phyloP scores from a whole-genome alignment of 225 moss, liverwort and hornwort species.

The Asterella californica region DNA sequence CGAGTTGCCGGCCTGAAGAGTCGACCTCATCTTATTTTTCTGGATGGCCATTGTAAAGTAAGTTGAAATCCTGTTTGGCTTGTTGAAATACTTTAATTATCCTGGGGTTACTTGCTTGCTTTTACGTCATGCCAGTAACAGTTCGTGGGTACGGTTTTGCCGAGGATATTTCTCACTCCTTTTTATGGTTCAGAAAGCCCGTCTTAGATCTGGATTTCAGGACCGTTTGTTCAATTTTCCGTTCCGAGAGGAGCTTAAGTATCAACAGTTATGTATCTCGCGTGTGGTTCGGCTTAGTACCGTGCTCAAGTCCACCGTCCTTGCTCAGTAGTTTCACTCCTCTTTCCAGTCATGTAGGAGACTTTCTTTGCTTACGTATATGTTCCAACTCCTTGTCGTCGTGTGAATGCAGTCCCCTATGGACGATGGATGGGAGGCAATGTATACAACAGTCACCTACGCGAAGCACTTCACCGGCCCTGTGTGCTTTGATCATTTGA shows the following conservation, averaged over 20 bases:
- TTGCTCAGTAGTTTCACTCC: background rate
- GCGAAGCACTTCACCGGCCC: slow-evolving; percentile 71
- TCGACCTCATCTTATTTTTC: slow-evolving; percentile 66
- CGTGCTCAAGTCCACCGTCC: too few relatives aligned
- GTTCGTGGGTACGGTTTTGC: background rate
- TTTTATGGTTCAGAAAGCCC: background rate
- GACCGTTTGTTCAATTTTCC: background rate
- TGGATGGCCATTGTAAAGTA: slow-evolving; percentile 95
- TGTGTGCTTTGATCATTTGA: slow-evolving; percentile 91
- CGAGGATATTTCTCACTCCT: background rate
- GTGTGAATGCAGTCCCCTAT: slow-evolving; percentile 72
- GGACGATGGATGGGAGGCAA: slow-evolving; percentile 93
- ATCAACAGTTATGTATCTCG: background rate
- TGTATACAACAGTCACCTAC: slow-evolving; percentile 76
- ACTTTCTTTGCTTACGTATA: background rate
- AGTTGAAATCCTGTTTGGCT: slow-evolving; percentile 1
- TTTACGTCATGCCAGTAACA: background rate
- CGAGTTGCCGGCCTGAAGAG: slow-evolving; percentile 63
- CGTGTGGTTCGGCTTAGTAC: background rate
- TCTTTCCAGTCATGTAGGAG: background rate
- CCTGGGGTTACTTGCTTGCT: background rate
- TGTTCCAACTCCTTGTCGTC: background rate
- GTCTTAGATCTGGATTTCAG: background rate
- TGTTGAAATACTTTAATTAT: background rate
- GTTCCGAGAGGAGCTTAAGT: background rate